Evolutionary conservation across 352 stramenopile species (phyloP), one percentile per base, ranked within the genome.

Genomic region (Pythium insidiosum): DNA sequence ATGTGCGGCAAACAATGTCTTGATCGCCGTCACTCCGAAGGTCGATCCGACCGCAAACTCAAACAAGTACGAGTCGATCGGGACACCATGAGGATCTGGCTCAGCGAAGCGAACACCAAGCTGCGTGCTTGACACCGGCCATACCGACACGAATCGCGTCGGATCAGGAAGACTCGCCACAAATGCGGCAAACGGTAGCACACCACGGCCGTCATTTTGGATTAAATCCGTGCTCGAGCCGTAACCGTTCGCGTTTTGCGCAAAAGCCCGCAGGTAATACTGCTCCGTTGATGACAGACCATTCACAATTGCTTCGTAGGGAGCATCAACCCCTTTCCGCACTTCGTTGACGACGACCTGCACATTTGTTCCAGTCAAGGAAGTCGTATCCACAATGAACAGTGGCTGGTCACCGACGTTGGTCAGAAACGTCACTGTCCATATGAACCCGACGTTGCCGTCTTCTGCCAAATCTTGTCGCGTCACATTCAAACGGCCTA

Each of bases 191-290:
- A 88, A 38, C 11, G 68, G 71, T 18, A 82, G 38, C 1, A 66
- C 73, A 9, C 79, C 79, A 52, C 66, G 70, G 15, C 79, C 79
- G 15, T 58, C 39, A 5, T 56, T 62, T 45, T 91, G 79, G n/a
- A 87, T 66, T 0, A 63, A 37, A 24, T 76, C 68, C 0, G 73
- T 88, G 21, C 69, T 70, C 3, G 48, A 18, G 13, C 79, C 68
- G n/a, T 84, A 88, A 0, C 75, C 75, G 47, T 86, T 86, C 12
- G 65, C 25, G 7, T 88, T 91, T 2, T 66, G 65, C 10, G 79
- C 73, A 37, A 73, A 84, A 10, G 69, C 75, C 5, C 75, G 66
- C 11, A 86, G 51, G 26, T 74, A 85, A 47, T 86, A 86, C n/a
- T 80, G 53, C 39, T 64, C 40, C 10, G 45, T 50, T 0, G 67